These are phyloP conservation scores for Chamaecyparis obtusa DNA, from an alignment of 75 land plant genomes.

Conservation along the genomic window DNA sequence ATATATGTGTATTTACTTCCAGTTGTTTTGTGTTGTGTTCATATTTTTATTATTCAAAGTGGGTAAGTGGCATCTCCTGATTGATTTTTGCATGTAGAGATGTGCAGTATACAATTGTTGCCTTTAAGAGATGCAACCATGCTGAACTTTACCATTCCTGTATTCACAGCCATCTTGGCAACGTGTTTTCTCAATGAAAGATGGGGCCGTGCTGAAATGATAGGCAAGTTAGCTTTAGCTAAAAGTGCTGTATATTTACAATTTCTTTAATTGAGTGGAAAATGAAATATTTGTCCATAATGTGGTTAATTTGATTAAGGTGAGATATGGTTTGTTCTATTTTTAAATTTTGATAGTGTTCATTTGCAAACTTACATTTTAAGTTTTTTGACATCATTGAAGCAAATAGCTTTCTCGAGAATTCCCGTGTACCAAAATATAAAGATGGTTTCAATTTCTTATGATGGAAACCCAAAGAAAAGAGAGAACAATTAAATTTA, in stretches of 20 bases:
- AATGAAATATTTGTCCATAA: neutral
- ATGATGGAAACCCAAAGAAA: too few relatives aligned
- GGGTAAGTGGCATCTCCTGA: conserved; percentile 15
- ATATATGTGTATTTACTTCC: neutral
- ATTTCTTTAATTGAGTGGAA: neutral
- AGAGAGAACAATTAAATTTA: too few relatives aligned
- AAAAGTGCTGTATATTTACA: neutral
- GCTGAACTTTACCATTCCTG: conserved; percentile 38
- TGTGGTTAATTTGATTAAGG: neutral
- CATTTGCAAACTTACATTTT: neutral
- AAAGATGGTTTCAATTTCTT: too few relatives aligned
- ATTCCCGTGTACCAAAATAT: too few relatives aligned
- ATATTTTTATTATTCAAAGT: neutral
- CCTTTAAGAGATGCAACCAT: conserved; percentile 41
- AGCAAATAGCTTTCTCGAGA: too few relatives aligned
- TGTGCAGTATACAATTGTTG: conserved; percentile 37
- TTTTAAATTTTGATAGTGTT: neutral
- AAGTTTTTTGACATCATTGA: too few relatives aligned
- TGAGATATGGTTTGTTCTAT: neutral
- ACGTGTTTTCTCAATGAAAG: conserved; percentile 24
- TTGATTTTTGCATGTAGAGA: conserved; percentile 9
- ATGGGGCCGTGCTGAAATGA: conserved; percentile 26
- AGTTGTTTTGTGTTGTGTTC: neutral
- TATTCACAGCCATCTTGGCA: conserved; percentile 37
- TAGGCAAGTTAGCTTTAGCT: conserved; percentile 15